These are phyloP conservation scores for Rhododendron ovatum DNA, from an alignment of 148 eudicot species.

Conservation along the genomic window DNA sequence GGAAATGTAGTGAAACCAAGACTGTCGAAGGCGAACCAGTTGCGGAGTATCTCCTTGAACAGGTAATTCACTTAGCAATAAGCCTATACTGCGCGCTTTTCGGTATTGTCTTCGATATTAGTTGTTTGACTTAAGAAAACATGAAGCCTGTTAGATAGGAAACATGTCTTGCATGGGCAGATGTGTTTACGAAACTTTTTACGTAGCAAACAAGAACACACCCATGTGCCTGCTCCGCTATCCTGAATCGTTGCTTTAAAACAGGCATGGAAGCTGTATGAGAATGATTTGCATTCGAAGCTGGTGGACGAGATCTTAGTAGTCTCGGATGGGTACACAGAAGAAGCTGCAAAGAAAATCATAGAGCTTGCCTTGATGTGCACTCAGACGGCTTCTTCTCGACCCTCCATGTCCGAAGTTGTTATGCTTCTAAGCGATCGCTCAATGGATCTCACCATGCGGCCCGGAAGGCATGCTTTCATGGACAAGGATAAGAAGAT, in stretches of 20 bases:
- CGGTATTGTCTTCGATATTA: background rate
- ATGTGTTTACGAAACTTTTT: background rate
- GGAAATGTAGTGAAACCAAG: slow-evolving; percentile 4
- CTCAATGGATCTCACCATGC: background rate
- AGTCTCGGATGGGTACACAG: slow-evolving; percentile 21
- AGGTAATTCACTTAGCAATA: slow-evolving; percentile 16
- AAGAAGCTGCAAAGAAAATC: slow-evolving; percentile 29
- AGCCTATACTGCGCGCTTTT: background rate
- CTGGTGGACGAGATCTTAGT: slow-evolving; percentile 28
- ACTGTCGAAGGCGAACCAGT: background rate
- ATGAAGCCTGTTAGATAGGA: slow-evolving; percentile 8
- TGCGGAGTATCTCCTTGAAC: slow-evolving; percentile 35
- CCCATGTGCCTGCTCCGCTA: background rate
- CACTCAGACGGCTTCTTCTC: slow-evolving; percentile 36
- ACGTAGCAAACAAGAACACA: background rate
- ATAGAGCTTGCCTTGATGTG: slow-evolving; percentile 39
- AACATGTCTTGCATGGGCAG: slow-evolving; percentile 8
- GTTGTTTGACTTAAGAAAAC: too few relatives aligned
- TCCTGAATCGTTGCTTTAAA: background rate
- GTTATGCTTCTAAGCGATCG: slow-evolving; percentile 26
- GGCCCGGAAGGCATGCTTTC: slow-evolving; percentile 16
- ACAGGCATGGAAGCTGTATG: slow-evolving; percentile 45
- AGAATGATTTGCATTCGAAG: slow-evolving; percentile 12
- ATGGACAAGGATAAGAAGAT: slow-evolving; percentile 13
- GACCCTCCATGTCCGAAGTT: slow-evolving; percentile 51